These are phyloP conservation scores for Corynascus novoguineensis DNA, from an alignment of 495 filamentous ascomycete genomes.

Conservation along the genomic window DNA sequence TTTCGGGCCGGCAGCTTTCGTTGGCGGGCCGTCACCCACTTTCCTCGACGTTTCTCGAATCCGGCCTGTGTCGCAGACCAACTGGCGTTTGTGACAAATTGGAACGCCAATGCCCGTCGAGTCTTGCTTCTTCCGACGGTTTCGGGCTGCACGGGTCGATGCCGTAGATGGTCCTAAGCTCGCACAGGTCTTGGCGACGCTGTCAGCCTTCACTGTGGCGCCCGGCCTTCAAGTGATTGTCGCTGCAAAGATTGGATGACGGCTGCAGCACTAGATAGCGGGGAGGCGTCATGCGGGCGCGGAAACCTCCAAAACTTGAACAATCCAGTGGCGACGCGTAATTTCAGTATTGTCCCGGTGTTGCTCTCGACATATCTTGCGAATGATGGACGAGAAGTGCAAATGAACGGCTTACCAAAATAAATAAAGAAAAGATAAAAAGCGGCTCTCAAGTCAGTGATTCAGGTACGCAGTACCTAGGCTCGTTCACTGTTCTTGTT, in stretches of 20 bases:
- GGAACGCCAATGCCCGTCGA: neutral
- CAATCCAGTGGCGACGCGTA: neutral
- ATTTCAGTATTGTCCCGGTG: no score
- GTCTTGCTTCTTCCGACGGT: neutral
- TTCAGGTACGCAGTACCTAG: no score
- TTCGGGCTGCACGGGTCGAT: slow-evolving; percentile 1
- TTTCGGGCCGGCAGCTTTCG: neutral
- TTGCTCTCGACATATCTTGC: no score
- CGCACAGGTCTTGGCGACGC: neutral
- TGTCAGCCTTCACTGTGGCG: neutral
- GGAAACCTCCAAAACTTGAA: neutral
- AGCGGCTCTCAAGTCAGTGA: neutral
- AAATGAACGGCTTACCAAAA: no score
- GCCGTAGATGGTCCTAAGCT: neutral
- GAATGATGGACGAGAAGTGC: no score
- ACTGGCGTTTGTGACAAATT: neutral
- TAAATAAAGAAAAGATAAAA: no score
- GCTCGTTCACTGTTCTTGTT: no score
- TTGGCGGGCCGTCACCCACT: neutral
- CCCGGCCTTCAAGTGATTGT: slow-evolving; percentile 3
- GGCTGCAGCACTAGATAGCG: slow-evolving; percentile 3
- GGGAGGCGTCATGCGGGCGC: slow-evolving; percentile 3
- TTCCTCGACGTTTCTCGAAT: neutral
- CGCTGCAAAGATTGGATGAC: slow-evolving; percentile 11
- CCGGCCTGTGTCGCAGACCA: neutral